These are phyloP conservation scores for Neurospora hispaniola DNA, from an alignment of 495 filamentous ascomycete species.

Conservation along the genomic window DNA sequence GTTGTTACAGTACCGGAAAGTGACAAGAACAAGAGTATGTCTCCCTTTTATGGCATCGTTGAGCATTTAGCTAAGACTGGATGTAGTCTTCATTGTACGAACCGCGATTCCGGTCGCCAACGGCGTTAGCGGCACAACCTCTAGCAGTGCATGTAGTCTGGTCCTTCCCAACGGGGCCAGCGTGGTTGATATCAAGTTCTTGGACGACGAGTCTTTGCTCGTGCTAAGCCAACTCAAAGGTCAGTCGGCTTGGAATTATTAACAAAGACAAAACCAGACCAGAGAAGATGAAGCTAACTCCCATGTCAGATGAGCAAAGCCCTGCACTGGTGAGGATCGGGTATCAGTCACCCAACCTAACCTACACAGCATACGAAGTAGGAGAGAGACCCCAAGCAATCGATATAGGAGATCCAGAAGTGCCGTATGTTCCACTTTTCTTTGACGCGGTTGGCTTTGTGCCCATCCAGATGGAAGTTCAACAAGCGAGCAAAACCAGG, in stretches of 20 bases:
- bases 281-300: conserved; percentile 1
- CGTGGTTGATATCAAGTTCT: conserved; percentile 40
- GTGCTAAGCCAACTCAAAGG: conserved; percentile 33
- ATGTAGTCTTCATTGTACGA: conserved; percentile 37
- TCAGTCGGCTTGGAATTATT: conserved; percentile 2
- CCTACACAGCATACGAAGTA: conserved; percentile 4
- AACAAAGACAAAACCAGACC: neutral
- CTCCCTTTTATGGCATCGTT: neutral
- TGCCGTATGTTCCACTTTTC: conserved; percentile 12
- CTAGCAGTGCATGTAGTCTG: conserved; percentile 23
- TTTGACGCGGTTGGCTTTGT: conserved; percentile 25
- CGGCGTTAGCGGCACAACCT: conserved; percentile 28
- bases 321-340: conserved; percentile 8
- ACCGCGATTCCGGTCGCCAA: conserved; percentile 28
- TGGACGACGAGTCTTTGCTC: conserved; percentile 32
- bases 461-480: conserved; percentile 38
- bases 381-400: neutral
- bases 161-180: conserved; percentile 26
- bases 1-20: conserved; percentile 24
- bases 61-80: conserved; percentile 17
- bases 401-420: neutral
- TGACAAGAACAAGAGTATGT: conserved; percentile 17
- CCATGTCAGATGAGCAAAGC: conserved; percentile 10
- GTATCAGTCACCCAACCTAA: conserved; percentile 6
- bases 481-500: conserved; percentile 20